phyloP scores from a whole-genome alignment of 2,329 filamentous ascomycete species.

The Aspergillus phoenicis region DNA sequence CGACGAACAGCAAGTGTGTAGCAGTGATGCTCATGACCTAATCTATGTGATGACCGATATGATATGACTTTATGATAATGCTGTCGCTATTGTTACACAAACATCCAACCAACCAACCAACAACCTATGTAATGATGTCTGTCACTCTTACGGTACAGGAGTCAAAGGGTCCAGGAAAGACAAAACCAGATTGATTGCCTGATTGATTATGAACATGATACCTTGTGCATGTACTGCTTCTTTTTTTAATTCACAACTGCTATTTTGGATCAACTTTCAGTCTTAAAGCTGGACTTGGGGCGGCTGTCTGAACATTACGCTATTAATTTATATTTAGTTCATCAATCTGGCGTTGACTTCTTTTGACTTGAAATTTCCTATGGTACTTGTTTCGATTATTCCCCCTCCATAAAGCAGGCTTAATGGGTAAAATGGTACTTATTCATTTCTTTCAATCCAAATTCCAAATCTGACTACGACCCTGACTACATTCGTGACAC shows the following conservation, averaged over 20 bases:
- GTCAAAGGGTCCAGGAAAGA: not conserved
- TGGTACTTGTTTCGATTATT: not conserved
- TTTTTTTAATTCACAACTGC: not conserved
- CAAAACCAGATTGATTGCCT: conserved; percentile 11
- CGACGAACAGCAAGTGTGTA: conserved; percentile 49
- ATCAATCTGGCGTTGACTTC: not conserved
- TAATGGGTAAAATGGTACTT: not conserved
- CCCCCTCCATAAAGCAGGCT: conserved; percentile 8
- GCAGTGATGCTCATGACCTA: not conserved
- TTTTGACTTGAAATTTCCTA: not conserved
- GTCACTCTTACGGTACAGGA: not conserved
- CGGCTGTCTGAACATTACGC: conserved; percentile 20
- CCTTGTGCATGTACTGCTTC: conserved; percentile 10
- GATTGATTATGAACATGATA: not conserved
- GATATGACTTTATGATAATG: not conserved
- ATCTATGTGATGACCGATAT: not conserved
- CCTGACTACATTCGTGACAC: not conserved
- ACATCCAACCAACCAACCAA: not conserved
- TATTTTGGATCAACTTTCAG: conserved; percentile 2
- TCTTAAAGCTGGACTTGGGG: conserved; percentile 6
- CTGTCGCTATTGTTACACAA: not conserved
- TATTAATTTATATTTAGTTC: not conserved
- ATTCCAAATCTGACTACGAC: not conserved
- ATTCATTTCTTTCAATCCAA: not conserved
- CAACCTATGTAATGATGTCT: not conserved